These are phyloP conservation scores for Avena atlantica DNA, from an alignment of 176 grass and related monocot species.

Conservation along the genomic window DNA sequence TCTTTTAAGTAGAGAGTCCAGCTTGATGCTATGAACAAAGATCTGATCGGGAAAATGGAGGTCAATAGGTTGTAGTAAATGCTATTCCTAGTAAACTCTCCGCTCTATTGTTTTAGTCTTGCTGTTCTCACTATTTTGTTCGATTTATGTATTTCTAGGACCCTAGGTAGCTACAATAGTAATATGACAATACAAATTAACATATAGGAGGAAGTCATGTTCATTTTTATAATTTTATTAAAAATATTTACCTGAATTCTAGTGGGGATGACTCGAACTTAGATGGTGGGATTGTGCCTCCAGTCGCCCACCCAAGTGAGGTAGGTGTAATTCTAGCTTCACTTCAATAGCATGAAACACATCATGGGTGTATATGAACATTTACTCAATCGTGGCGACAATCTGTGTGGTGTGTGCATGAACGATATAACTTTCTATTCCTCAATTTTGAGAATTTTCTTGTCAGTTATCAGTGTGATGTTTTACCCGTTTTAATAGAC, in stretches of 20 bases:
- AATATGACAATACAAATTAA: neutral
- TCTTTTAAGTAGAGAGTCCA: constrained; percentile 2
- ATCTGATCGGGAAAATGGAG: neutral
- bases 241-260: neutral
- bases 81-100: neutral
- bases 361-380: constrained; percentile 21
- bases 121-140: neutral
- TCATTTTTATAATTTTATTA: neutral
- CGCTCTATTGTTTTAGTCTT: neutral
- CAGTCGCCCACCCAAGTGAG: neutral
- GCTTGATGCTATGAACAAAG: constrained; percentile 19
- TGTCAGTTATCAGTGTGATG: neutral
- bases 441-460: neutral
- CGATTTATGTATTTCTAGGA: constrained; percentile 3
- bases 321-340: neutral
- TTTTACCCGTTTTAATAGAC: constrained; percentile 16
- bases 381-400: constrained; percentile 13
- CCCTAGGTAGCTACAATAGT: constrained; percentile 5
- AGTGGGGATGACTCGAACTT: constrained; percentile 12
- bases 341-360: neutral
- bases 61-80: neutral
- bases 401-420: constrained; percentile 31
- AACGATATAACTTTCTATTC: neutral
- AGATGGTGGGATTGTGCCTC: neutral
- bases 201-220: neutral